Evolutionary conservation across 2,329 filamentous ascomycete species (phyloP).

Genomic region (Aschersonia sp.): DNA sequence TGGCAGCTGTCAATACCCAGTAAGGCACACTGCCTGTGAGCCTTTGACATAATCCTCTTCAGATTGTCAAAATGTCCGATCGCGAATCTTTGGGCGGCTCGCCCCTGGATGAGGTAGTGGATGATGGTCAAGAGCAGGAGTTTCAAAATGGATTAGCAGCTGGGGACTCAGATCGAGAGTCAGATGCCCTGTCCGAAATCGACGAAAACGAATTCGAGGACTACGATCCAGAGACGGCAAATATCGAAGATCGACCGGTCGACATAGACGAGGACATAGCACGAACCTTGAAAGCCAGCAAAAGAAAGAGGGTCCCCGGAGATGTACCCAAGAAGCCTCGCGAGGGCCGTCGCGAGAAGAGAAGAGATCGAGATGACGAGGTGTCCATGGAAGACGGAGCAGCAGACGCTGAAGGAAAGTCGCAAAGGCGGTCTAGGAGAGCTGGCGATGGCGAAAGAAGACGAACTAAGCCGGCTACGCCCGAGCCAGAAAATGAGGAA

Average conservation of each 20-base stretch:
- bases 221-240: conserved; percentile 50
- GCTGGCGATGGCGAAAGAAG: conserved; percentile 32
- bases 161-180: conserved; percentile 38
- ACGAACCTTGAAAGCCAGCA: conserved; percentile 48
- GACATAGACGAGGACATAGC: conserved; percentile 54
- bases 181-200: conserved; percentile 49
- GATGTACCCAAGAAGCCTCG: conserved; percentile 58
- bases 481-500: conserved; percentile 59
- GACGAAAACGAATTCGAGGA: conserved; percentile 58
- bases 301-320: conserved; percentile 49
- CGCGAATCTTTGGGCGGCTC: conserved; percentile 25
- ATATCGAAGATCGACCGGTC: conserved; percentile 48
- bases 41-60: background rate
- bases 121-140: conserved; percentile 27
- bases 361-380: conserved; percentile 33
- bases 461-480: conserved; percentile 26
- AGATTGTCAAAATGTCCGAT: conserved; percentile 27
- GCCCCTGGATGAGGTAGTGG: conserved; percentile 19
- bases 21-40: too few relatives aligned
- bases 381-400: conserved; percentile 32
- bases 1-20: too few relatives aligned
- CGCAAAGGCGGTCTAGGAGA: conserved; percentile 33
- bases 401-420: conserved; percentile 26
- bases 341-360: conserved; percentile 54
- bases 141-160: conserved; percentile 25